Conservation (phyloP, 2,329 filamentous ascomycete species). For the Hansfordia pulvinata region DNA sequence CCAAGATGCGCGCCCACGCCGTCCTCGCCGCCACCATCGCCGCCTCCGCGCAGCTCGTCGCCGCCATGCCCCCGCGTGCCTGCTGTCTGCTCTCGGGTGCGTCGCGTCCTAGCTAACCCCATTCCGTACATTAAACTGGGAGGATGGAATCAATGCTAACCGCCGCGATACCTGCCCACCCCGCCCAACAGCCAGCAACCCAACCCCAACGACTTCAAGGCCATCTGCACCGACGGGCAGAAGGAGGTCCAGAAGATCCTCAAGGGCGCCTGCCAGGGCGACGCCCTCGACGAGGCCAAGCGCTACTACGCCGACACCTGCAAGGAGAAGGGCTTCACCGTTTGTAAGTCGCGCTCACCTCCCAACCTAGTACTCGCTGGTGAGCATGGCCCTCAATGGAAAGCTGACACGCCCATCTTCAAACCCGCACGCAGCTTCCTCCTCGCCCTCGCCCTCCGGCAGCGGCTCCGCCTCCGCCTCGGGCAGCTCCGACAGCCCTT, state of each 20-base stretch:
- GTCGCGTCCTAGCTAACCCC: conserved; percentile 3
- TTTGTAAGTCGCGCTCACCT: conserved; percentile 5
- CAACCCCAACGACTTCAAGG: conserved; percentile 10
- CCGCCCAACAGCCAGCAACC: conserved; percentile 6
- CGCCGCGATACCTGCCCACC: conserved; percentile 2
- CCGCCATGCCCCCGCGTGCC: conserved; percentile 8
- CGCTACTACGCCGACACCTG: conserved; percentile 10
- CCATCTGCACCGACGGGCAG: conserved; percentile 19
- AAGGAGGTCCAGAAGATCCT: conserved; percentile 9
- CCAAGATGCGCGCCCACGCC: conserved; percentile 9
- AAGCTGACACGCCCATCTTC: neutral
- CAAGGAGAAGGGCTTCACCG: conserved; percentile 8
- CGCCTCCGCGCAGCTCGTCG: conserved; percentile 7
- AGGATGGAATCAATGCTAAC: neutral
- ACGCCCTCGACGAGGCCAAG: conserved; percentile 7
- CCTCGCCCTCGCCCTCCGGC: conserved; percentile 7
- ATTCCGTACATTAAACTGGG: neutral
- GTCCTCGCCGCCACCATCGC: conserved; percentile 7
- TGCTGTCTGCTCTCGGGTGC: conserved; percentile 11
- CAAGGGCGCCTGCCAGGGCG: conserved; percentile 7
- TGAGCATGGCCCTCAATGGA: neutral
- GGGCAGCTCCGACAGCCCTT: conserved; percentile 3
- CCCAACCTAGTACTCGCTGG: no score
- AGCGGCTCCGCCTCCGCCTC: conserved; percentile 6
- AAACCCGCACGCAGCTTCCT: conserved; percentile 2